phyloP scores from a whole-genome alignment of 2,329 filamentous ascomycete genomes.

The Aspergillus tanneri region DNA sequence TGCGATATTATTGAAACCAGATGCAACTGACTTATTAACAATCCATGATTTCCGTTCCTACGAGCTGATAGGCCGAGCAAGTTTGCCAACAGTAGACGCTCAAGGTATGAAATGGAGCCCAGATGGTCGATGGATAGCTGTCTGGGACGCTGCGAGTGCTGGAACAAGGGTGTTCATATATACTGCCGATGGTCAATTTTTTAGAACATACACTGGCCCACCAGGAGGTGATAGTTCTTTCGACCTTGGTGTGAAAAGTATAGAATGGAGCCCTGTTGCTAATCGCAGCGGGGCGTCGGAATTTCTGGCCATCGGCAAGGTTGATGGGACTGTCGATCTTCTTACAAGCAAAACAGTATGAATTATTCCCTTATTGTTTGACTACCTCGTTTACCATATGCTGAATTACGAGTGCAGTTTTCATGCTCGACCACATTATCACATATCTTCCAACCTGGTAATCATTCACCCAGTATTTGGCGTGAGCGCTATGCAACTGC shows the following conservation, averaged over 20 bases:
- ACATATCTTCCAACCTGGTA: slow-evolving; percentile 33
- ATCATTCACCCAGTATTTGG: slow-evolving; percentile 35
- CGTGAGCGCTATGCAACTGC: slow-evolving; percentile 31
- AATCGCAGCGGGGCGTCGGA: slow-evolving; percentile 29
- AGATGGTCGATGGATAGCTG: slow-evolving; percentile 59
- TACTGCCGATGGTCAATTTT: slow-evolving; percentile 60
- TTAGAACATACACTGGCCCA: slow-evolving; percentile 51
- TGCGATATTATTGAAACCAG: slow-evolving; percentile 42
- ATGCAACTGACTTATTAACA: slow-evolving; percentile 39
- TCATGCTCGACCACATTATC: slow-evolving; percentile 36
- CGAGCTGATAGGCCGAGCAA: slow-evolving; percentile 33
- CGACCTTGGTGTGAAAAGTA: slow-evolving; percentile 52
- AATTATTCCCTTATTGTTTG: background rate
- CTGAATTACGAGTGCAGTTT: slow-evolving; percentile 26
- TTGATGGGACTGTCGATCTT: slow-evolving; percentile 52
- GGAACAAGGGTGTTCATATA: slow-evolving; percentile 55
- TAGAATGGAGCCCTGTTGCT: slow-evolving; percentile 53
- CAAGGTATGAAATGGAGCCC: slow-evolving; percentile 60
- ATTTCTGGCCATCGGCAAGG: slow-evolving; percentile 51
- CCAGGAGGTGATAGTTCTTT: slow-evolving; percentile 37
- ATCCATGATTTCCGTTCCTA: slow-evolving; percentile 40
- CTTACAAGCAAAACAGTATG: slow-evolving; percentile 45
- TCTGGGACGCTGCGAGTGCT: slow-evolving; percentile 56
- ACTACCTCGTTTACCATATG: background rate
- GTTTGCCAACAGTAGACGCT: slow-evolving; percentile 55